Evolutionary conservation across 1,284 basidiomycete species (phyloP), one percentile per base, ranked within the genome.

Genomic region (Sporisorium graminicola): DNA sequence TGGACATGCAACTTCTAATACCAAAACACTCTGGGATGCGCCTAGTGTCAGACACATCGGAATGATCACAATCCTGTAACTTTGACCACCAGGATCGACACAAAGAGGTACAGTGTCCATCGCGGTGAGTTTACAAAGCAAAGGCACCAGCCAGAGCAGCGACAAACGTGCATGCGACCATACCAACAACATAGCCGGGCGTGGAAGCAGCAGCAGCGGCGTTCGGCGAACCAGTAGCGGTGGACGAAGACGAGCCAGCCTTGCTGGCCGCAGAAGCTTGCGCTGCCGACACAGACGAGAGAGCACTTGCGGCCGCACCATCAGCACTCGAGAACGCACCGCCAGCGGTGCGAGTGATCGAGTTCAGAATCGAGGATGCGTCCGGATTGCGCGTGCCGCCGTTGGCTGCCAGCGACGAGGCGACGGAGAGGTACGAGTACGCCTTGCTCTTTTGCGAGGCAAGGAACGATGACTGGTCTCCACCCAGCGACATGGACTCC

Each of bases 341-440:
- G 27, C 35, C n/a, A 16, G 51, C 40, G 10, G 58, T 37, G 24
- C 22, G n/a, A n/a, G 26, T 50, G 57, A 58, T 7, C 24, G 68
- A 71, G 29, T 35, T 29, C 13, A 73, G 43, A 6, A 61, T 7
- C 26, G 70, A 64, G 18, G 50, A 29, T 2, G 64, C 47, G 29
- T 65, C 22, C 37, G 69, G 42, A 53, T 66, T 66, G 50, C 49
- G 52, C 9, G 56, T 42, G 16, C 69, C 70, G 12, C 70, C 65
- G 46, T 68, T 65, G 51, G 49, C 50, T 6, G 55, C 47, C 24
- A 74, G 54, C 37, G 61, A 63, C 22, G 71, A 74, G 33, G 71
- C 71, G 22, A 74, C 5, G 16, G 65, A 67, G 22, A 74, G 65
- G 71, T 68, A 68, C 53, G 58, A 65, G 71, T 68, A 61, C 14